Evolutionary conservation across 345 rosid species (phyloP).

Genomic region (Melaleuca alternifolia): DNA sequence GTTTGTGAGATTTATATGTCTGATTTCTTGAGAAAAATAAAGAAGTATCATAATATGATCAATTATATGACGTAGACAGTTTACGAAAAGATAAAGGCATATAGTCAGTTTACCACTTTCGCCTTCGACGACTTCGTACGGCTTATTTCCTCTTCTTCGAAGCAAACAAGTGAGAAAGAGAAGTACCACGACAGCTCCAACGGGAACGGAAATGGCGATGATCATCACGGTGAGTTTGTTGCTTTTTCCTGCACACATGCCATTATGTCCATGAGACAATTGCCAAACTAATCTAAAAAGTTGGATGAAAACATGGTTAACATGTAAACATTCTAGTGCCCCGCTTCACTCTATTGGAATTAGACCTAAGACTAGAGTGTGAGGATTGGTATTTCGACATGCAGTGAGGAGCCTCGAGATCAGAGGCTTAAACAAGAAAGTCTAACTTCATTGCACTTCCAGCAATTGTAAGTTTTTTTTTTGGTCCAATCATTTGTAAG

Average conservation of each 20-base stretch:
- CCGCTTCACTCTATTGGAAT: too few species aligned
- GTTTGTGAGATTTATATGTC: too few species aligned
- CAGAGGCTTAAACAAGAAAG: neutral
- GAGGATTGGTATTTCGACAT: neutral
- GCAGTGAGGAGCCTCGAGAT: neutral
- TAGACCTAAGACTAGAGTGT: too few species aligned
- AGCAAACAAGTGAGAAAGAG: neutral
- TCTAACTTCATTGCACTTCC: neutral
- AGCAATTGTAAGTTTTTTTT: too few species aligned
- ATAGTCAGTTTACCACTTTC: too few species aligned
- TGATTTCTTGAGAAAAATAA: neutral
- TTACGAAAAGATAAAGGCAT: neutral
- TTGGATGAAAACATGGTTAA: too few species aligned
- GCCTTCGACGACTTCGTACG: too few species aligned
- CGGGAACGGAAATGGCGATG: neutral
- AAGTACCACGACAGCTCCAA: neutral
- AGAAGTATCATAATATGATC: neutral
- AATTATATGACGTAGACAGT: neutral
- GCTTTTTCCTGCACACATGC: neutral
- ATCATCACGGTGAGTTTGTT: neutral
- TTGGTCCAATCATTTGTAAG: too few species aligned
- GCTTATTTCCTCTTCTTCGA: neutral
- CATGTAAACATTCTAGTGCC: too few species aligned
- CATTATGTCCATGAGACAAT: neutral
- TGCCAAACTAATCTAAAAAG: too few species aligned